Percentiles rank a stretch among this genome's conserved stretches.
These are phyloP conservation scores for Lithocarpus polystachyus DNA, from an alignment of 306 rosid genomes.

Conservation along the genomic window DNA sequence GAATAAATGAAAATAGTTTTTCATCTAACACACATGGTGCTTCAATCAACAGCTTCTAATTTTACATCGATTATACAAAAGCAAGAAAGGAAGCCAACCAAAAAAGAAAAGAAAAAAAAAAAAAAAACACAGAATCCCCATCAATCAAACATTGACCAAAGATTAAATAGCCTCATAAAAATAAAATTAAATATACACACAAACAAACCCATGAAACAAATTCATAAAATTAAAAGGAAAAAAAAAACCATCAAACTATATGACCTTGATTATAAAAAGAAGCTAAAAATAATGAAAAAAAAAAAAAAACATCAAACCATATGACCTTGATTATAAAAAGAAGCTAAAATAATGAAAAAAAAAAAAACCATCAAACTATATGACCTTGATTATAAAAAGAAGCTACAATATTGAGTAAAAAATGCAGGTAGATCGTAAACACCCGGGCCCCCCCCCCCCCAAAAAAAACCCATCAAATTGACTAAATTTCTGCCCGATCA, in stretches of 20 bases:
- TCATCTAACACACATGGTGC: background rate
- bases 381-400: background rate
- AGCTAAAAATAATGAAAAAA: too few relatives aligned
- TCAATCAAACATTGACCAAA: background rate
- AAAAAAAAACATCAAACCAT: background rate
- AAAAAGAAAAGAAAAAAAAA: too few relatives aligned
- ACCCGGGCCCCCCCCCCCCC: background rate
- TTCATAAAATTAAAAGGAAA: too few relatives aligned
- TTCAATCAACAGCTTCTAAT: background rate
- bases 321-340: background rate
- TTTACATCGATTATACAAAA: background rate
- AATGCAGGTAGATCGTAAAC: background rate
- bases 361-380: background rate
- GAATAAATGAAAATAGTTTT: background rate
- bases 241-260: background rate
- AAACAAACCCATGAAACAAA: background rate
- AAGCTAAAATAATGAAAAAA: too few relatives aligned
- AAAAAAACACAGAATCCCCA: background rate
- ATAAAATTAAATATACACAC: background rate
- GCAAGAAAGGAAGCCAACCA: background rate
- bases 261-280: background rate
- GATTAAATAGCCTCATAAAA: background rate
- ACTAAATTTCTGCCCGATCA: conserved; percentile 9
- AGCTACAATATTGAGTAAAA: background rate
- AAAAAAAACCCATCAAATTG: background rate